phyloP scores from a whole-genome alignment of 768 basidiomycete genomes.

The Mycena metata region DNA sequence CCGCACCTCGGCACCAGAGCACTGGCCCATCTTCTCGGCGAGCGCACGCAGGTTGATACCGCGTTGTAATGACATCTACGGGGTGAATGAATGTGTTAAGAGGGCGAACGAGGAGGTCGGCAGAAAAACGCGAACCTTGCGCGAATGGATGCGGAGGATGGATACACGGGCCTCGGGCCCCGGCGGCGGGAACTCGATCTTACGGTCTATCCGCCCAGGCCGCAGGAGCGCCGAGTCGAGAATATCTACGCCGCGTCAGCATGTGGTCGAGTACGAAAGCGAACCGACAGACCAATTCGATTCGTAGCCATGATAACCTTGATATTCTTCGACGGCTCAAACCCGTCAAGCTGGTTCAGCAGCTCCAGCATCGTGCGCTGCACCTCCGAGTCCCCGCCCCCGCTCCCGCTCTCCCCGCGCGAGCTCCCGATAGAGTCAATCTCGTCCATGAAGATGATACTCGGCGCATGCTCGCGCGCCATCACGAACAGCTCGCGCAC shows the following conservation, averaged over 20 bases:
- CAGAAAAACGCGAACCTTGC: conserved; percentile 70
- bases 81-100: neutral
- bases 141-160: conserved; percentile 96
- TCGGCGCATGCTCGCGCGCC: conserved; percentile 97
- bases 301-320: conserved; percentile 98
- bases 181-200: conserved; percentile 99
- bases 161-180: conserved; percentile 96
- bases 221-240: conserved; percentile 93
- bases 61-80: conserved; percentile 95
- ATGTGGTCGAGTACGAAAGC: neutral
- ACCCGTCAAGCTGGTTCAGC: conserved; percentile 90
- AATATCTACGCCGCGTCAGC: conserved; percentile 72
- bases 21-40: conserved; percentile 99
- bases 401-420: conserved; percentile 91
- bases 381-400: conserved; percentile 90
- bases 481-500: conserved; percentile 98
- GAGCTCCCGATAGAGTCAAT: conserved; percentile 98
- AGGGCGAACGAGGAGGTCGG: neutral
- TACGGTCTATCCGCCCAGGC: conserved; percentile 94
- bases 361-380: conserved; percentile 93
- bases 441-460: conserved; percentile 99
- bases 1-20: conserved; percentile 96
- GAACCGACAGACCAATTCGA: conserved; percentile 77
- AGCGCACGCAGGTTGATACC: conserved; percentile 97
- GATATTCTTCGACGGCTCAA: conserved; percentile 98